A percentile compares a stretch with the other conserved stretches of the same genome.
Conservation (phyloP, 129 eudicot genomes). For the Lactuca sativa region DNA sequence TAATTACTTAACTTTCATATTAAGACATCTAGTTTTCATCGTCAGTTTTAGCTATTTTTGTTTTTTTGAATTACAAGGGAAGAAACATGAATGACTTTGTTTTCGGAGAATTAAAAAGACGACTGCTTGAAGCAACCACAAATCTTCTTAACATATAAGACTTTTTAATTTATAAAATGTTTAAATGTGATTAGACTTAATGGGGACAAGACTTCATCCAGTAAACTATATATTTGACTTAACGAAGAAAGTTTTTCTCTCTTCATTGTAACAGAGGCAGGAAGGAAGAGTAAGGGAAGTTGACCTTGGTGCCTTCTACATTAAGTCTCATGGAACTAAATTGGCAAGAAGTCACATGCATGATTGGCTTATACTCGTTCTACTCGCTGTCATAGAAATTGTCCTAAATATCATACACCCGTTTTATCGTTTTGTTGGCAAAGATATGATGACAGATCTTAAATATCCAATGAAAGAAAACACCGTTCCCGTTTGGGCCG, state of each 20-base stretch:
- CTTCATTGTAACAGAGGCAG: conserved; percentile 25
- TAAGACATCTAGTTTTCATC: not conserved
- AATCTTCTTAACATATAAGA: not conserved
- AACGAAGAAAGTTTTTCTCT: no score
- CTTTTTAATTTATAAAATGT: not conserved
- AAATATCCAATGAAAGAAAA: conserved; percentile 78
- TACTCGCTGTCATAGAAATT: conserved; percentile 58
- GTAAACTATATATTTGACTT: no score
- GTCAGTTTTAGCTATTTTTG: not conserved
- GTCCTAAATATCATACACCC: conserved; percentile 56
- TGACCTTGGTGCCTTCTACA: conserved; percentile 50
- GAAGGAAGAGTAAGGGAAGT: conserved; percentile 50
- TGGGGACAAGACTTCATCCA: no score
- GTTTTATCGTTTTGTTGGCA: conserved; percentile 68
- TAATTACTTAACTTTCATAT: not conserved
- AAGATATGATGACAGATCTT: conserved; percentile 81
- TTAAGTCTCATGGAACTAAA: conserved; percentile 64
- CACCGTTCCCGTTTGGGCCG: conserved; percentile 85
- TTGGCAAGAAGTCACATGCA: conserved; percentile 61
- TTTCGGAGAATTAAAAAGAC: not conserved
- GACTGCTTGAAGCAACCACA: not conserved
- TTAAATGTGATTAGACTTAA: no score
- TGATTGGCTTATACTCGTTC: conserved; percentile 73
- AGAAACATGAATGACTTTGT: not conserved
- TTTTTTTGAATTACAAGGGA: not conserved